Evolutionary conservation across 2,329 filamentous ascomycete species (phyloP), one percentile per base, ranked within the genome.

Genomic region (Helotiales sp.): DNA sequence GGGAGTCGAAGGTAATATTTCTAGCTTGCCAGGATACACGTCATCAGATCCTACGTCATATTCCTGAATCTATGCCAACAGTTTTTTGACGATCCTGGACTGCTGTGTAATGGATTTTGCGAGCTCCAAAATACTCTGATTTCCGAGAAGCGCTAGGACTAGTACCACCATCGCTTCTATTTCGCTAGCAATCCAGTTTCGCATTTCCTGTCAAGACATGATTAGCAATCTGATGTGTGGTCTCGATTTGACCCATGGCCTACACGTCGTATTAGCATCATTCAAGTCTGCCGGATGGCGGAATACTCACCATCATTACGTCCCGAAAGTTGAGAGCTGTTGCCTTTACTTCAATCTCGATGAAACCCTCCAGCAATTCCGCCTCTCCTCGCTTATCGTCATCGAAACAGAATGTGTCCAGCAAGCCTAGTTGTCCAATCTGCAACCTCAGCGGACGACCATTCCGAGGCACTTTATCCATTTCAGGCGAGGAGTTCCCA

Each of bases 21-120:
- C n/a, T n/a, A n/a, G n/a, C n/a, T n/a, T n/a, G n/a, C n/a, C n/a
- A n/a, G n/a, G n/a, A n/a, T n/a, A n/a, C n/a, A n/a, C 20, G n/a
- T 47, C 20, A 24, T 11, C 20, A 22, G 6, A 47, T 24, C n/a
- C 45, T 20, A 22, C 45, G n/a, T 24, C n/a, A 2, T 15, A 17
- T 22, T 50, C 10, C 4, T 8, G 11, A 10, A 32, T 28, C 6
- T 50, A 50, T 50, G 15, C 52, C 47, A 62, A 10, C 32, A 63
- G 15, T 30, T 63, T 63, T 34, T 63, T 26, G 10, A 63, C 20
- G n/a, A 57, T 57, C 49, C 61, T 57, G 17, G 61, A 63, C 49
- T 63, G 49, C 52, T 37, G 61, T 43, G 61, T 45, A 17, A 57
- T 63, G 47, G 61, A 57, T n/a, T 63, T 63, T 22, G 61, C 49